Conservation (phyloP, 73 alveolate species). For the Diophrys appendiculata region DNA sequence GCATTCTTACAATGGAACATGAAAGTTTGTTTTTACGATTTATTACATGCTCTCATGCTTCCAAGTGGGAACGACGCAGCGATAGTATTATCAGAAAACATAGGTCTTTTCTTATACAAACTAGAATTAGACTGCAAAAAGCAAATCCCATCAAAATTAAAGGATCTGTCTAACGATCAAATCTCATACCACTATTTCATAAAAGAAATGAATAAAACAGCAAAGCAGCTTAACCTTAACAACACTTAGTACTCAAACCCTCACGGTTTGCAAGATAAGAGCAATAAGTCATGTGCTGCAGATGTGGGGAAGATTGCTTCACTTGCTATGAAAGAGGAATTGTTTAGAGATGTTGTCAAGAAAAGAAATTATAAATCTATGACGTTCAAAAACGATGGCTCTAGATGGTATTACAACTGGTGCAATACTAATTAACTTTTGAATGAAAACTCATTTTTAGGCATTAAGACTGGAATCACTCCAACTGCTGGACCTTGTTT, state of each 20-base stretch:
- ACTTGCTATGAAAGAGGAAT: conserved; percentile 21
- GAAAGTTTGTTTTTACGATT: neutral
- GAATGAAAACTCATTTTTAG: conserved; percentile 5
- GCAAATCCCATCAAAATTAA: neutral
- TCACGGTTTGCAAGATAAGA: conserved; percentile 38
- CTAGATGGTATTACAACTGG: neutral
- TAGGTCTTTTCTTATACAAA: neutral
- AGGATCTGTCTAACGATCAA: neutral
- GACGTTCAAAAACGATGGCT: neutral
- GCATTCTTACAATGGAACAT: conserved; percentile 5
- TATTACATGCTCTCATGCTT: conserved; percentile 35
- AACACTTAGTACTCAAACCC: conserved; percentile 47
- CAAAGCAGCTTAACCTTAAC: conserved; percentile 12
- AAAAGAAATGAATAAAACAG: conserved; percentile 56
- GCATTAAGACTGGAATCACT: conserved; percentile 29
- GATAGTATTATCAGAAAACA: neutral
- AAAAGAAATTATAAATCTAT: conserved; percentile 22
- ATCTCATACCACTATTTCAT: conserved; percentile 13
- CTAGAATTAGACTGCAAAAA: neutral
- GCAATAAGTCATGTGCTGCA: conserved; percentile 5
- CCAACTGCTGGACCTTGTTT: conserved; percentile 47
- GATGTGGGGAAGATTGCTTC: conserved; percentile 19
- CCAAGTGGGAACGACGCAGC: conserved; percentile 25
- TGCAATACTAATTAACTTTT: conserved; percentile 12
- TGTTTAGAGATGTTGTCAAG: conserved; percentile 30